Base-by-base conservation (phyloP, 257 asterid genomes). In the Eucommia ulmoides region DNA sequence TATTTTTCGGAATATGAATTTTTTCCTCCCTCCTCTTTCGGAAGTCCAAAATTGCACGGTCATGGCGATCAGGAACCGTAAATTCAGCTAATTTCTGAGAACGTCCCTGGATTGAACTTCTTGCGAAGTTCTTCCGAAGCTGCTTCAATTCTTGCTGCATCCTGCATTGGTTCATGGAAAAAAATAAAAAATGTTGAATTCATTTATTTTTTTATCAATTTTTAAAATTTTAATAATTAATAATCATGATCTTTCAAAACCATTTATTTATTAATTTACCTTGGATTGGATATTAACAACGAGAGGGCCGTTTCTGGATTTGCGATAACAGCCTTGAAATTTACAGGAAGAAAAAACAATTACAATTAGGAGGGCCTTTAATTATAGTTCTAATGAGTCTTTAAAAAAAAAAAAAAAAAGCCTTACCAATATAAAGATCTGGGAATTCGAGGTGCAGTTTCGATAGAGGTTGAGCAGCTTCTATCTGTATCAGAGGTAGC, bases 381-480 rank as follows among this genome's bases (percentile, higher is more conserved):
- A n/a, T n/a, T n/a, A n/a, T n/a, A n/a, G n/a, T n/a, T n/a, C n/a
- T n/a, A n/a, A n/a, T n/a, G n/a, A 29, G 38, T 29, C 38, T 7
- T 29, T 5, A 29, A 12, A 29, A 29, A 29, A 12, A 45, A 25
- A 55, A 45, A 18, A 38, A n/a, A 14, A 38, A 49, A 25, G 42
- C 58, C 75, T 60, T 73, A 88, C 97, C 93, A 41, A 79, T 71
- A 62, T 73, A 67, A 54, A 81, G 63, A 64, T 83, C 93, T 2
- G 97, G 85, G 66, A 66, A 88, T 54, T 73, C 75, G 22, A 66
- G 65, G 58, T 72, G 24, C 38, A 81, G 74, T 59, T 73, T 74
- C 20, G 91, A 71, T 25, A 88, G 72, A 33, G 93, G 85, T 60
- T 78, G 87, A 73, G 88, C 89, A 33, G 58, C 65, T 65, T 87